Conservation (phyloP, 148 eudicot genomes). For the Suaeda aralocaspica region DNA sequence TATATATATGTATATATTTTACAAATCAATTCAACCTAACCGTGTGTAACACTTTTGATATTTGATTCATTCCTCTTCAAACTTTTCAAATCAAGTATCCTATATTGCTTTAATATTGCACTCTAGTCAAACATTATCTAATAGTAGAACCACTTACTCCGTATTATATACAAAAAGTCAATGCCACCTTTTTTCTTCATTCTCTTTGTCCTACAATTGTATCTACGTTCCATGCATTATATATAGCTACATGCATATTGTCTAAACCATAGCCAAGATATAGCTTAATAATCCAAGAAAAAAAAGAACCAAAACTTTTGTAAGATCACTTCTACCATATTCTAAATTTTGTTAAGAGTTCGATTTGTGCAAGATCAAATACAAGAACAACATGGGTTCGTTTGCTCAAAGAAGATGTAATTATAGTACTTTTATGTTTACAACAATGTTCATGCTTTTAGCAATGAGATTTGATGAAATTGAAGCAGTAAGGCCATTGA, state of each 20-base stretch:
- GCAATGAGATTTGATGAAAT: slow-evolving; percentile 13
- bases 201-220: slow-evolving; percentile 1
- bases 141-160: not conserved
- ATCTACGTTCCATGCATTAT: slow-evolving; percentile 20
- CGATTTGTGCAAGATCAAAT: no score
- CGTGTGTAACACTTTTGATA: slow-evolving; percentile 3
- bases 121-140: slow-evolving; percentile 13
- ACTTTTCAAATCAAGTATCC: slow-evolving; percentile 27
- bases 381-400: not conserved
- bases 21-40: slow-evolving; percentile 6
- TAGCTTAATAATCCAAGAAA: not conserved
- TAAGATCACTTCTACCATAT: no score
- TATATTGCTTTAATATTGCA: not conserved
- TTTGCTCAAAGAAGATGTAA: slow-evolving; percentile 6
- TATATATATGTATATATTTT: no score
- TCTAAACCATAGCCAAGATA: not conserved
- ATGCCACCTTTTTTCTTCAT: slow-evolving; percentile 5
- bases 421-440: not conserved
- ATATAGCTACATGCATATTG: not conserved
- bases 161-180: slow-evolving; percentile 14
- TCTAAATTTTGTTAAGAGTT: no score
- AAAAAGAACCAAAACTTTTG: not conserved
- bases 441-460: slow-evolving; percentile 2
- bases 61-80: not conserved
- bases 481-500: slow-evolving; percentile 27